A percentile compares a stretch with the other conserved stretches of the same genome.
Evolutionary conservation across 371 early-diverging fungal species (phyloP).

Genomic region (Syncephalastrum monosporum): DNA sequence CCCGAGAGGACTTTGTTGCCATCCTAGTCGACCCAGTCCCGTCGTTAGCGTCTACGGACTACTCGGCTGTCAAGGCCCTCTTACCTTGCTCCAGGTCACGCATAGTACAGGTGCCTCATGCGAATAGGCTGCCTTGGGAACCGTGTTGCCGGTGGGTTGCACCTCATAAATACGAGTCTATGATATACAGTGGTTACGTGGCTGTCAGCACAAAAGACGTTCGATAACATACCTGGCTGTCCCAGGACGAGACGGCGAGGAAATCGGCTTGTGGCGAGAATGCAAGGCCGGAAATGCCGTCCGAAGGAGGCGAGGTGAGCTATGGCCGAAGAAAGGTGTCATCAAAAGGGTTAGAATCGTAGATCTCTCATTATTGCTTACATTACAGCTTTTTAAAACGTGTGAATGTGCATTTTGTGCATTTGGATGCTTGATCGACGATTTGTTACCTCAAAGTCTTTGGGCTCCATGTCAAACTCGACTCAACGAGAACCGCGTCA

Average conservation of each 20-base stretch:
- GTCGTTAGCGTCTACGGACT: background rate
- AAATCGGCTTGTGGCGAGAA: constrained; percentile 78
- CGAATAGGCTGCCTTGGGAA: constrained; percentile 74
- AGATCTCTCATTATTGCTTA: too few relatives aligned
- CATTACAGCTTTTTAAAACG: too few relatives aligned
- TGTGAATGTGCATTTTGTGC: too few relatives aligned
- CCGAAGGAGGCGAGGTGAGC: constrained; percentile 66
- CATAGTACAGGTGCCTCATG: constrained; percentile 88
- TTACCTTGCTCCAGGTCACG: constrained; percentile 86
- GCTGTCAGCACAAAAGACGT: too few relatives aligned
- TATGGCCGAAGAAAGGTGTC: constrained; percentile 10
- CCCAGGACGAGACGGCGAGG: constrained; percentile 86
- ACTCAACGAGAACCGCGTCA: too few relatives aligned
- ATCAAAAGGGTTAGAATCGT: too few relatives aligned
- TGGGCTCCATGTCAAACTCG: too few relatives aligned
- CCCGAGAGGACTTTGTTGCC: constrained; percentile 85
- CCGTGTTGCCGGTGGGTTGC: constrained; percentile 65
- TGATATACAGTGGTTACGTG: too few relatives aligned
- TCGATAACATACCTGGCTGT: constrained; percentile 68
- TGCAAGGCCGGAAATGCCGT: constrained; percentile 74
- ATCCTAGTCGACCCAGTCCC: constrained; percentile 3
- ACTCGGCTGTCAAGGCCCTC: background rate
- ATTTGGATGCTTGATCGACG: too few relatives aligned
- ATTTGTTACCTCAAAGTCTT: too few relatives aligned
- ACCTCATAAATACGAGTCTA: constrained; percentile 93